Conservation (phyloP, 2,329 filamentous ascomycete species). For the Phaeosphaeria sp. region DNA sequence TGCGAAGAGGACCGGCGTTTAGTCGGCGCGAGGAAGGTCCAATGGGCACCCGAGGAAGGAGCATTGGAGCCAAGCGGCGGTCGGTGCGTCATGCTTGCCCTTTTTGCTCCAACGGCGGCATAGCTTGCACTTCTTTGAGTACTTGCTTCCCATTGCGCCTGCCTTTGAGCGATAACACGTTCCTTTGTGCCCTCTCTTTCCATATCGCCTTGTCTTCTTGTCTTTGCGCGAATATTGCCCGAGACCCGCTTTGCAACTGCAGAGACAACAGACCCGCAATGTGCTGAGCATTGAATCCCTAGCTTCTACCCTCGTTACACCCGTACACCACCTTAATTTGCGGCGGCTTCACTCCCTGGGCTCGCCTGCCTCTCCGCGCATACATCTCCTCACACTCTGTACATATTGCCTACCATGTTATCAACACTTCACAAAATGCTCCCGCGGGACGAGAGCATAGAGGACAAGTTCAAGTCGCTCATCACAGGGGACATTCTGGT, state of each 20-base stretch:
- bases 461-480: slow-evolving; percentile 39
- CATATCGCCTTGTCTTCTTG: neutral
- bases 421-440: slow-evolving; percentile 21
- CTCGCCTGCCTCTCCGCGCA: neutral
- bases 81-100: slow-evolving; percentile 5
- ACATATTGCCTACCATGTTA: slow-evolving; percentile 28
- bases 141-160: slow-evolving; percentile 1
- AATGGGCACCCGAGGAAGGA: slow-evolving; percentile 2
- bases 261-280: slow-evolving; percentile 7
- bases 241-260: slow-evolving; percentile 1
- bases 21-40: slow-evolving; percentile 8
- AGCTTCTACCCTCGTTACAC: slow-evolving; percentile 7
- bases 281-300: slow-evolving; percentile 8
- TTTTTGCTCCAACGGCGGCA: neutral
- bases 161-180: neutral
- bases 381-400: slow-evolving; percentile 2
- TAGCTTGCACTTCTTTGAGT: slow-evolving; percentile 8
- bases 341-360: slow-evolving; percentile 3
- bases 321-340: slow-evolving; percentile 3
- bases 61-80: slow-evolving; percentile 1
- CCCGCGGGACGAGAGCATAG: slow-evolving; percentile 35
- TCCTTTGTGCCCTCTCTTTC: neutral
- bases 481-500: slow-evolving; percentile 40
- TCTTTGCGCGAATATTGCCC: neutral
- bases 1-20: slow-evolving; percentile 4